A percentile compares a stretch with the other conserved stretches of the same genome.
These are phyloP conservation scores for Mitragyna speciosa DNA, from an alignment of 257 asterid species.

Conservation along the genomic window DNA sequence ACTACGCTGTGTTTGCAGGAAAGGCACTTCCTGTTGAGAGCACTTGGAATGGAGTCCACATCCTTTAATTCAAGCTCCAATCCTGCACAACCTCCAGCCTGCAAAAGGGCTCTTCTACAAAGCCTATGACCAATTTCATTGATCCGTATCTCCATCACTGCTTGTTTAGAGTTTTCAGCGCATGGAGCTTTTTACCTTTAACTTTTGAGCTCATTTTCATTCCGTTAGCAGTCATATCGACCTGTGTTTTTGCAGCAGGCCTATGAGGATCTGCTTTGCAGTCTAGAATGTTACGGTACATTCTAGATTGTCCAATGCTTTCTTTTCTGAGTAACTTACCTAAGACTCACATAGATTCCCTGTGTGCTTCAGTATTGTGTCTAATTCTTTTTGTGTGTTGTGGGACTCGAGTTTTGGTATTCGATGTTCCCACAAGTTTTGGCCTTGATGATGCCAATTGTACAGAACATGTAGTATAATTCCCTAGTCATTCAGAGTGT, in stretches of 20 bases:
- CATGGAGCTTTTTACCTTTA: conserved; percentile 35
- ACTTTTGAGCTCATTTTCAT: conserved; percentile 44
- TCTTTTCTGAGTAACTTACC: conserved; percentile 39
- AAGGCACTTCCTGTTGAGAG: conserved; percentile 81
- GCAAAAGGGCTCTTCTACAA: conserved; percentile 98
- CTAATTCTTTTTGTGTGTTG: conserved; percentile 69
- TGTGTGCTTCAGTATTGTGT: conserved; percentile 42
- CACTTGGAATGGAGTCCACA: conserved; percentile 85
- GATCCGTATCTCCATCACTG: conserved; percentile 34
- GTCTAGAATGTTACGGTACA: conserved; percentile 69
- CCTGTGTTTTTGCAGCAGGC: conserved; percentile 70
- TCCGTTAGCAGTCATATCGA: conserved; percentile 61
- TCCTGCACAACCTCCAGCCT: conserved; percentile 73
- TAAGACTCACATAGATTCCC: conserved; percentile 44
- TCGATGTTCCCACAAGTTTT: conserved; percentile 32
- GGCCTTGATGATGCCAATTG: conserved; percentile 73
- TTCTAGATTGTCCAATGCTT: conserved; percentile 50
- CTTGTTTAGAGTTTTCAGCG: conserved; percentile 34
- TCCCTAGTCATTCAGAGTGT: conserved; percentile 54
- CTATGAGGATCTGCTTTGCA: conserved; percentile 65
- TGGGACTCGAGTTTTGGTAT: conserved; percentile 61
- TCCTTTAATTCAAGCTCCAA: conserved; percentile 44
- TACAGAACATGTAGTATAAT: conserved; percentile 62
- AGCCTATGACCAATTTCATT: conserved; percentile 60
- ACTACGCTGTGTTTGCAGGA: conserved; percentile 62